A percentile compares a stretch with the other conserved stretches of the same genome.
Conservation (phyloP, 2,329 filamentous ascomycete species). For the Metarhizium anisopliae region DNA sequence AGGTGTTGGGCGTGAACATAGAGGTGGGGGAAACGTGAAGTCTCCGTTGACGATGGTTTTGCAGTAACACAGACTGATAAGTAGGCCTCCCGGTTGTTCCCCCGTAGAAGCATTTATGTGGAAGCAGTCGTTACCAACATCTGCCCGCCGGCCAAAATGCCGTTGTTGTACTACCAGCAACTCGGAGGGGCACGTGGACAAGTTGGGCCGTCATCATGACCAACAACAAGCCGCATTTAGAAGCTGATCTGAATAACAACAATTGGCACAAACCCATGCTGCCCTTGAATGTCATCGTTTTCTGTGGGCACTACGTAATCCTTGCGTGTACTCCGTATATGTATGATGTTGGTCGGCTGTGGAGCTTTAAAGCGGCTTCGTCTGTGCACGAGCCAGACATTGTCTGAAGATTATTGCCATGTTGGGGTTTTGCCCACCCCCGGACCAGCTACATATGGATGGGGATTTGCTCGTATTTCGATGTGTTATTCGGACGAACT, state of each 20-base stretch:
- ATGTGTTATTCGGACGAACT: too few species aligned
- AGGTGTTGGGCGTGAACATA: neutral
- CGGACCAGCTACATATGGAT: neutral
- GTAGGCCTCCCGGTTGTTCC: neutral
- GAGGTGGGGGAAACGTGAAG: neutral
- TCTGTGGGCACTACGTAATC: neutral
- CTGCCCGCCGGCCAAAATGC: neutral
- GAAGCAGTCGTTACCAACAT: neutral
- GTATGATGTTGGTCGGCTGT: neutral
- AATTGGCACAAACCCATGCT: neutral
- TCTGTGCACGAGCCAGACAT: slow-evolving; percentile 2
- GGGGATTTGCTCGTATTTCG: neutral
- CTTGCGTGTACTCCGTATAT: neutral
- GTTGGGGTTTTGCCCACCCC: neutral
- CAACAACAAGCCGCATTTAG: neutral
- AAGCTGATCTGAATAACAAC: neutral
- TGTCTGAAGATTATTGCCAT: neutral
- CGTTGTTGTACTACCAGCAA: neutral
- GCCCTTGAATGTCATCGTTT: neutral
- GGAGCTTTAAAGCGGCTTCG: neutral
- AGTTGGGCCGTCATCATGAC: neutral
- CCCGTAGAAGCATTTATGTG: neutral
- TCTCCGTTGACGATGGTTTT: neutral
- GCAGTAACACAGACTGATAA: neutral
- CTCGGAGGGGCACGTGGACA: neutral